Base-by-base conservation (phyloP, 495 filamentous ascomycete genomes). In the Symbiotaphrina buchneri region DNA sequence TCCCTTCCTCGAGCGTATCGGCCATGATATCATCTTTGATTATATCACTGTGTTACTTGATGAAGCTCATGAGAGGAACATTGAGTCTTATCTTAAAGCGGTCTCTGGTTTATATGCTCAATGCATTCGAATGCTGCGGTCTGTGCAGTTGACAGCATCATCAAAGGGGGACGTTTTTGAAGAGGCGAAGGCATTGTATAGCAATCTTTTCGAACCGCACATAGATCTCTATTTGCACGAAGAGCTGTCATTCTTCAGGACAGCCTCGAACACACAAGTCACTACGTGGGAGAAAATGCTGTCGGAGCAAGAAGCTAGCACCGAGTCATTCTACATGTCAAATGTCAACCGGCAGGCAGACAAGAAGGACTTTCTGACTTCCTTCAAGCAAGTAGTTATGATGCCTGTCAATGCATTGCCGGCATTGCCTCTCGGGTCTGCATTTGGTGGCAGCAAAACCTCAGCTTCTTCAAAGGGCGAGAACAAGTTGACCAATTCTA, bases 371-470 rank as follows among this genome's bases (percentile, higher is more conserved):
- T 99, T 99, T 43, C 45, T 99, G 40, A 85, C 69, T 11, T 90
- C 83, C 1, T 99, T 99, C 58, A 94, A 82, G 49, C 95, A 99
- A 45, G 87, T 99, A 6, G 80, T 99, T 39, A 91, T 95, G 78
- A 82, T 91, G 71, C 90, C 90, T 15, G 84, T 95, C 18, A 87
- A 80, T 29, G 82, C 84, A 16, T 52, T 95, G 3, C 81, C 80
- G 3, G 59, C 48, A 4, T 44, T 63, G 30, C 59, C 64, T 8
- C 60, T 64, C 16, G 64, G 74, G 29, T 68, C 65, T 22, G 59
- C 56, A 14, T 60, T 57, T 28, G 41, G 47, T 6, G 43, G 52
- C 17, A 63, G 58, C 65, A 42, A 56, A 42, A 31, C 60, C 47
- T 18, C 6, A 29, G 44, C 43, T 14, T 35, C 43, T 28, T 16